Conservation (phyloP, 179 eudicot genomes). For the Sideroxylon spinosum region DNA sequence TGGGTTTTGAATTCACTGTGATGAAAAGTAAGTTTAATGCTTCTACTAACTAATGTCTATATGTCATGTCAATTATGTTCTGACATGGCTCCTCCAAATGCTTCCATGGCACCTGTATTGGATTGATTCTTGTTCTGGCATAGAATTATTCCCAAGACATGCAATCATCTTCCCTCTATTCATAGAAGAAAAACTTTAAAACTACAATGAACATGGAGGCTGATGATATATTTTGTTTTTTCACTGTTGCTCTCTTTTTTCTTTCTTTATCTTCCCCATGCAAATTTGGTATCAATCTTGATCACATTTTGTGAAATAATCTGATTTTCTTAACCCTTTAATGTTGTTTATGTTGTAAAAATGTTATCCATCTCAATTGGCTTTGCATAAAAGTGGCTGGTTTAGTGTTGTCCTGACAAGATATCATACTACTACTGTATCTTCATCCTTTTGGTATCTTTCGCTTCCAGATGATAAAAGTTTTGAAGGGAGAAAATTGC, state of each 20-base stretch:
- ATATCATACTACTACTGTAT: background rate
- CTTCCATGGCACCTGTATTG: background rate
- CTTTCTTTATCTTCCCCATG: background rate
- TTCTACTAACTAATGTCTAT: slow-evolving; percentile 3
- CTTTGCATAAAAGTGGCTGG: background rate
- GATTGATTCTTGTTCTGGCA: background rate
- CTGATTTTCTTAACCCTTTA: background rate
- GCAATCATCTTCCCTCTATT: background rate
- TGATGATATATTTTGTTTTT: background rate
- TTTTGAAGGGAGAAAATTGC: slow-evolving; percentile 51
- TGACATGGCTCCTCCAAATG: background rate
- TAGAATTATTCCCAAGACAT: background rate
- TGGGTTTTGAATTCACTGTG: slow-evolving; percentile 62
- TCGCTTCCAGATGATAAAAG: slow-evolving; percentile 41
- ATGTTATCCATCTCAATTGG: background rate
- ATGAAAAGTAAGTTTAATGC: slow-evolving; percentile 46
- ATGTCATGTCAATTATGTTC: background rate
- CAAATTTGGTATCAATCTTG: background rate
- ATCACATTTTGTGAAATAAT: background rate
- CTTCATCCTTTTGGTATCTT: slow-evolving; percentile 8
- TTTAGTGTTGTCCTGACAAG: background rate
- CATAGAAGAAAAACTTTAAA: background rate
- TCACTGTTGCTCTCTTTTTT: background rate
- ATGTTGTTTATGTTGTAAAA: background rate
- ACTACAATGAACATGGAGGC: background rate